These are phyloP conservation scores for Aspergillus transmontanensis DNA, from an alignment of 2,329 filamentous ascomycete species.

Conservation along the genomic window DNA sequence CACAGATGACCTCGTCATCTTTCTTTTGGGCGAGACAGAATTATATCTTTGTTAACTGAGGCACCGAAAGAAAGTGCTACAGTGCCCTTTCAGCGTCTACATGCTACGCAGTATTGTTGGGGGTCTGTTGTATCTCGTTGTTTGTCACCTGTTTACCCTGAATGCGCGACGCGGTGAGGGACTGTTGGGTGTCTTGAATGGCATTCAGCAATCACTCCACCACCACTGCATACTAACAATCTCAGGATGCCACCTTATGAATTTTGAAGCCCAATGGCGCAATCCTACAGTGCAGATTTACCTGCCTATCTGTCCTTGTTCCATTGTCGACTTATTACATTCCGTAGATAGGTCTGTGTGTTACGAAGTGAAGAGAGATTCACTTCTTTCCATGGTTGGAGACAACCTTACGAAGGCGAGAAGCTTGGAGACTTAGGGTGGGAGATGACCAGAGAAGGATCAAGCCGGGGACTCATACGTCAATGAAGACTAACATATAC, in stretches of 20 bases:
- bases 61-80: neutral
- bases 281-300: neutral
- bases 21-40: neutral
- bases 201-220: neutral
- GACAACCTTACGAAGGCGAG: neutral
- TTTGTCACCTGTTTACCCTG: neutral
- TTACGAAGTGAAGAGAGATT: conserved; percentile 14
- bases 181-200: neutral
- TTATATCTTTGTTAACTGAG: neutral
- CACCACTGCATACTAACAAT: neutral
- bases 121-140: neutral
- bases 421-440: neutral
- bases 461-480: neutral
- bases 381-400: neutral
- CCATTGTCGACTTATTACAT: conserved; percentile 27
- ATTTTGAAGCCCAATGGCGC: neutral
- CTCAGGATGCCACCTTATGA: conserved; percentile 6
- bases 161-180: neutral
- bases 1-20: neutral
- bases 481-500: neutral
- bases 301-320: conserved; percentile 12
- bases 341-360: conserved; percentile 41
- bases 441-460: neutral
- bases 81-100: neutral
- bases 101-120: neutral